Conservation (phyloP, 225 moss, liverwort and hornwort genomes). For the Marchantia paleacea region DNA sequence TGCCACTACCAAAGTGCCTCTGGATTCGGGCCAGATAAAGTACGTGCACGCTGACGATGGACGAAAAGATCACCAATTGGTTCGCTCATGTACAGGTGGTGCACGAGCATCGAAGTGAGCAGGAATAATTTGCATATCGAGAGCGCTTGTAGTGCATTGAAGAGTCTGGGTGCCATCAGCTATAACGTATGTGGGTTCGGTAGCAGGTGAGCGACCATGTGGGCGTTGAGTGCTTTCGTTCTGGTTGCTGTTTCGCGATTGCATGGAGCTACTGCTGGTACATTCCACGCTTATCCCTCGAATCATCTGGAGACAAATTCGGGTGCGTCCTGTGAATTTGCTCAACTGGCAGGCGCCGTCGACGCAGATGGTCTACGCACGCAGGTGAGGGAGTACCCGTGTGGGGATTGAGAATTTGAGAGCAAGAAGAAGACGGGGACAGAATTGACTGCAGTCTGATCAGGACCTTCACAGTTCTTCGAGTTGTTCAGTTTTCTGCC, state of each 20-base stretch:
- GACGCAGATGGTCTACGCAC: conserved; percentile 28
- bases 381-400: conserved; percentile 18
- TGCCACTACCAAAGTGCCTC: too few relatives aligned
- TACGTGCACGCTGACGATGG: too few relatives aligned
- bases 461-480: not conserved
- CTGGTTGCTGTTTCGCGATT: not conserved
- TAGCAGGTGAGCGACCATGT: not conserved
- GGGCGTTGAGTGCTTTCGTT: not conserved
- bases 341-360: conserved; percentile 26
- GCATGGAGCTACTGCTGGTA: conserved; percentile 13
- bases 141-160: too few relatives aligned
- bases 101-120: too few relatives aligned
- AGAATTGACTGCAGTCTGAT: not conserved
- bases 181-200: not conserved
- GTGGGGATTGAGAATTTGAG: not conserved
- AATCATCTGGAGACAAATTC: conserved; percentile 18
- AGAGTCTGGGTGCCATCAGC: too few relatives aligned
- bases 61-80: too few relatives aligned
- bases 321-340: conserved; percentile 13
- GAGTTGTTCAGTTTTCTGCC: not conserved
- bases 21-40: too few relatives aligned
- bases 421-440: not conserved
- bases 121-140: too few relatives aligned
- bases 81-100: too few relatives aligned
- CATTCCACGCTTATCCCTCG: conserved; percentile 33